Evolutionary conservation across 2,329 filamentous ascomycete species (phyloP), one percentile per base, ranked within the genome.

Genomic region (Xylariomycetidae sp.): DNA sequence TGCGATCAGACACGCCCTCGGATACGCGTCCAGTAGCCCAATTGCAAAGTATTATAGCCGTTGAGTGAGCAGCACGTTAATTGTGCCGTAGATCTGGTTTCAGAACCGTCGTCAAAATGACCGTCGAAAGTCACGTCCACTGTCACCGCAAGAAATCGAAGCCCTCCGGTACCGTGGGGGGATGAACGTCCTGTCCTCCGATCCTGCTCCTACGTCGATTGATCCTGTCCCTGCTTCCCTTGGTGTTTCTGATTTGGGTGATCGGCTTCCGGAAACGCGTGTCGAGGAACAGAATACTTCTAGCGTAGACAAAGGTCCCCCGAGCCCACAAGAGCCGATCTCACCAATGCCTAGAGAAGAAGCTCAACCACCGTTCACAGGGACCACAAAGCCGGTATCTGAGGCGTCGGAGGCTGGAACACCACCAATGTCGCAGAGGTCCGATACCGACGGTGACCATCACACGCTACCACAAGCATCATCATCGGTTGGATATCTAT

Each of bases 61-160:
- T 22, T 29, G 26, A 41, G 40, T 32, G 23, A 30, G 17, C 39
- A 45, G 51, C 44, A 55, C 48, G 43, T 34, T 29, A 16, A 28
- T 20, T 25, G 14, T 34, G 27, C n/a, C 14, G 19, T 31, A 96
- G 90, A 95, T 96, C 50, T 97, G 90, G 90, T 96, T 96, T 64
- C 90, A 96, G 56, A 96, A 96, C 55, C 80, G 88, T 54, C 77
- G 90, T 46, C 90, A 97, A 61, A 95, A 94, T 61, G 87, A 94
- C 58, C 78, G 90, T 50, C 79, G 90, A 47, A 94, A 90, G 66
- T 88, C 87, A 35, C 83, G 86, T 48, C 88, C 89, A 29, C 72
- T 94, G 23, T 77, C 86, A 17, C 77, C 82, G 8, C 80, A 88
- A 58, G 87, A 92, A 57, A 74, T 90, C 34, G 78, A 73, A 43